Evolutionary conservation across 2,329 filamentous ascomycete genomes (phyloP), one percentile per base, ranked within the genome.

Genomic region (Colletotrichum tabaci): DNA sequence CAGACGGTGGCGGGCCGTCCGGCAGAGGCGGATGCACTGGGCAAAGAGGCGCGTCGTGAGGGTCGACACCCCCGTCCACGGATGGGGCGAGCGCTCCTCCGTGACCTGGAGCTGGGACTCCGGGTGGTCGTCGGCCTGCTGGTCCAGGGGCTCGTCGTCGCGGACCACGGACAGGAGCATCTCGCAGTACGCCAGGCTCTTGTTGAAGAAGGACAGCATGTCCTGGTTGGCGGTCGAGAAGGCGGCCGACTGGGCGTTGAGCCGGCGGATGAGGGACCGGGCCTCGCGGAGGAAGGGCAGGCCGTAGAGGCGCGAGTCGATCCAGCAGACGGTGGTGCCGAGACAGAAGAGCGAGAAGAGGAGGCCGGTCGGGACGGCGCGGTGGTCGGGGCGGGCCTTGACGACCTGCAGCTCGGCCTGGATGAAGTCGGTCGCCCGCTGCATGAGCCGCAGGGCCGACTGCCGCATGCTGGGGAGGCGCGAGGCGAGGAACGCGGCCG

Each of bases 301-400:
- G 1, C 80, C 81, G 1, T 82, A 56, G 9, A 79, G 75, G 5
- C 76, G 75, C 0, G 81, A 77, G 35, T 84, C 82, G 0, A 84
- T 76, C 82, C 82, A 84, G 73, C 81, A 82, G 0, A 83, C 77
- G 0, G 81, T 82, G 0, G 82, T 84, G 0, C 82, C 82, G 1
- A 84, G 75, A 53, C 82, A 84, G 46, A 83, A 83, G 0, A 84
- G 74, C 0, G 83, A 79, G 2, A 83, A 80, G 0, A 84, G 73
- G 2, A 82, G 74, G 2, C 79, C 80, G 0, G 80, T 76, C 0
- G 82, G 82, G 7, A 84, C 66, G 3, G 72, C 65, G 5, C 76
- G 71, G 16, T 71, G 47, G 12, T 66, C 58, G 0, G 74, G 50
- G 12, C 74, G 74, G 2, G 72, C 67, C 12, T 77, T 78, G 3